Conservation (phyloP, 2,329 filamentous ascomycete genomes). For the Aschersonia sp. region DNA sequence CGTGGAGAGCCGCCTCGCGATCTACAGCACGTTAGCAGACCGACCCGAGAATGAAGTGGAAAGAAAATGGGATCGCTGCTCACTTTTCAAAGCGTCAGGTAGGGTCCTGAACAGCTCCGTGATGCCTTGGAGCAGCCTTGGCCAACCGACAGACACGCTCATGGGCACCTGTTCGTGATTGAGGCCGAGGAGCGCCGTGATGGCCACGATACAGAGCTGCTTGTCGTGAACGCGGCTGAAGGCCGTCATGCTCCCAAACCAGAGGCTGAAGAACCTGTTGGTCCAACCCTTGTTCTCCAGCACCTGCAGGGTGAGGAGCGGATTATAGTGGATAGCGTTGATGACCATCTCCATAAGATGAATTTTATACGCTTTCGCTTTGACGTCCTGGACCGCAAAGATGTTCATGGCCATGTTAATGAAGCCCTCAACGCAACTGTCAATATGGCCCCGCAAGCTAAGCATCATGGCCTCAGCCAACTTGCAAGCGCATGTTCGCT, state of each 20-base stretch:
- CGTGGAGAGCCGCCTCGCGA: conserved; percentile 81
- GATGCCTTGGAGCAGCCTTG: conserved; percentile 73
- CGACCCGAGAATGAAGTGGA: not conserved
- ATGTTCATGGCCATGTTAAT: conserved; percentile 79
- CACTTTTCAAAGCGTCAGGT: conserved; percentile 73
- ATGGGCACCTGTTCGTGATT: conserved; percentile 67
- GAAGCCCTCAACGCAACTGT: conserved; percentile 79
- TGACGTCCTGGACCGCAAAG: conserved; percentile 59
- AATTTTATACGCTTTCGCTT: conserved; percentile 86
- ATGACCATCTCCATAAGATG: conserved; percentile 99
- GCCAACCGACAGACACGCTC: conserved; percentile 95
- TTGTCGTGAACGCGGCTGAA: conserved; percentile 96
- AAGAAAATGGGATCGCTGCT: conserved; percentile 14
- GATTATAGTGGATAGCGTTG: conserved; percentile 96
- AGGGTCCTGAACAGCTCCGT: conserved; percentile 86
- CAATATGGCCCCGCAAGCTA: conserved; percentile 75
- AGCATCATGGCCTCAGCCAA: conserved; percentile 95
- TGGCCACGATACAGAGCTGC: conserved; percentile 92
- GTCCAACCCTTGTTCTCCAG: conserved; percentile 91
- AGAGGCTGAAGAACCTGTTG: conserved; percentile 96
- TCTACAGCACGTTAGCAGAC: conserved; percentile 27
- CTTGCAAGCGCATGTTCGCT: conserved; percentile 95
- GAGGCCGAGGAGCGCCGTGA: conserved; percentile 70
- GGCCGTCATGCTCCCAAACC: conserved; percentile 91
- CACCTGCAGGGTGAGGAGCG: conserved; percentile 65